Percentiles rank a stretch among this genome's conserved stretches.
Conservation (phyloP, 2,329 filamentous ascomycete species). For the Fusarium mundagurra region DNA sequence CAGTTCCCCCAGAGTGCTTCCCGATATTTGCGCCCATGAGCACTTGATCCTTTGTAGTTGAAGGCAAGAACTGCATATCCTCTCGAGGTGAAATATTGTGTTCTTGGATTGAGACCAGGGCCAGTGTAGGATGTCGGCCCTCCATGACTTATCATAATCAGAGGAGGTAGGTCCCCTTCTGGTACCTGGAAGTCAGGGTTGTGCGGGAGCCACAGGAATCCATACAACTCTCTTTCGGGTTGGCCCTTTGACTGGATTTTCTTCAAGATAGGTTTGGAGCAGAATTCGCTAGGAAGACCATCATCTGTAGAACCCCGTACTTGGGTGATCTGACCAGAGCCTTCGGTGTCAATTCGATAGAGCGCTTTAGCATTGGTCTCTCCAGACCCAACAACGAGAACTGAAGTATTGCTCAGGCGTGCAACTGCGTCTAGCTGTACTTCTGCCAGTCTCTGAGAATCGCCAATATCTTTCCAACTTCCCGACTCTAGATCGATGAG, state of each 20-base stretch:
- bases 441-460: conserved; percentile 44
- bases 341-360: conserved; percentile 48
- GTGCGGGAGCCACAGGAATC: conserved; percentile 60
- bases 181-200: conserved; percentile 56
- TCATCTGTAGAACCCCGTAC: conserved; percentile 50
- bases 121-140: conserved; percentile 58
- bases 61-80: conserved; percentile 62
- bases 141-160: conserved; percentile 62
- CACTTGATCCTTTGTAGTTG: conserved; percentile 64
- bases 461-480: conserved; percentile 45
- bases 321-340: conserved; percentile 37
- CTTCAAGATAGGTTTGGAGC: conserved; percentile 49
- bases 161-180: conserved; percentile 53
- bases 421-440: conserved; percentile 49
- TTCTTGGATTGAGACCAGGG: conserved; percentile 55
- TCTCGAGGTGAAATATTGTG: conserved; percentile 64
- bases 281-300: conserved; percentile 42
- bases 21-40: conserved; percentile 61
- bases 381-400: conserved; percentile 52
- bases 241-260: conserved; percentile 45
- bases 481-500: conserved; percentile 50
- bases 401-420: conserved; percentile 47
- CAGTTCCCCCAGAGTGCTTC: conserved; percentile 59
- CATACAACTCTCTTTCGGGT: conserved; percentile 50
- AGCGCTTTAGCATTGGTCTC: conserved; percentile 45